phyloP scores from a whole-genome alignment of 1,284 basidiomycete species.

The Peniophora sp. region DNA sequence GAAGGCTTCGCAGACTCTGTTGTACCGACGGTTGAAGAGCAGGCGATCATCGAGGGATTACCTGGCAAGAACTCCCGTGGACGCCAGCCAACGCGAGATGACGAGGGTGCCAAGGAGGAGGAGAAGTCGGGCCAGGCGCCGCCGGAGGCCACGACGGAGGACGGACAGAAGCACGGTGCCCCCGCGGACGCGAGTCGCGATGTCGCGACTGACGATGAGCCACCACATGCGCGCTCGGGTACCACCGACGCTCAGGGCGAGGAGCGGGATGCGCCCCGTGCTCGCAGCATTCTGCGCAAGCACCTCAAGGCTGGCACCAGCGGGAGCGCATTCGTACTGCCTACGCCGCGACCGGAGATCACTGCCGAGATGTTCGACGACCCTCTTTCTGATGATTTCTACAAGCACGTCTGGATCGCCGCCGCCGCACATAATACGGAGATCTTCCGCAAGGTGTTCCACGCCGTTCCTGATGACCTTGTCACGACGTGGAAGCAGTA shows the following conservation, averaged over 20 bases:
- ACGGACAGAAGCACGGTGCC: slow-evolving; percentile 39
- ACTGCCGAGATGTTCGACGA: slow-evolving; percentile 80
- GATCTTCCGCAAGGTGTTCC: slow-evolving; percentile 90
- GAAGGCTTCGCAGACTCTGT: slow-evolving; percentile 57
- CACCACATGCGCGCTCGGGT: slow-evolving; percentile 33
- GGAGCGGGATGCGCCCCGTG: slow-evolving; percentile 41
- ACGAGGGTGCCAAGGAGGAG: slow-evolving; percentile 26
- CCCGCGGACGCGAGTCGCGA: slow-evolving; percentile 46
- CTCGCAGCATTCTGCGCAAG: slow-evolving; percentile 45
- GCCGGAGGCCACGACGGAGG: slow-evolving; percentile 28
- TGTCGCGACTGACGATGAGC: slow-evolving; percentile 35
- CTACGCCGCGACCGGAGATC: slow-evolving; percentile 61
- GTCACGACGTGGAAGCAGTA: slow-evolving; percentile 94
- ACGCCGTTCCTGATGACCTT: slow-evolving; percentile 84
- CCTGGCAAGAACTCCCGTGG: no score
- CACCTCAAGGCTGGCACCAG: slow-evolving; percentile 47
- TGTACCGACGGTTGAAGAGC: slow-evolving; percentile 71
- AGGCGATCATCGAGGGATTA: slow-evolving; percentile 37
- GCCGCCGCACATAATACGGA: slow-evolving; percentile 85
- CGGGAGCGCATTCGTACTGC: slow-evolving; percentile 52
- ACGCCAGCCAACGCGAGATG: slow-evolving; percentile 19
- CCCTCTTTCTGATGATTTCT: slow-evolving; percentile 79
- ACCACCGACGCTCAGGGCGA: slow-evolving; percentile 42
- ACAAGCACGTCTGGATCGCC: slow-evolving; percentile 84
- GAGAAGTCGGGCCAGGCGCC: slow-evolving; percentile 15